Evolutionary conservation across 169 alveolate species (phyloP), one percentile per base, ranked within the genome.

Genomic region (Plasmodium cynomolgi): DNA sequence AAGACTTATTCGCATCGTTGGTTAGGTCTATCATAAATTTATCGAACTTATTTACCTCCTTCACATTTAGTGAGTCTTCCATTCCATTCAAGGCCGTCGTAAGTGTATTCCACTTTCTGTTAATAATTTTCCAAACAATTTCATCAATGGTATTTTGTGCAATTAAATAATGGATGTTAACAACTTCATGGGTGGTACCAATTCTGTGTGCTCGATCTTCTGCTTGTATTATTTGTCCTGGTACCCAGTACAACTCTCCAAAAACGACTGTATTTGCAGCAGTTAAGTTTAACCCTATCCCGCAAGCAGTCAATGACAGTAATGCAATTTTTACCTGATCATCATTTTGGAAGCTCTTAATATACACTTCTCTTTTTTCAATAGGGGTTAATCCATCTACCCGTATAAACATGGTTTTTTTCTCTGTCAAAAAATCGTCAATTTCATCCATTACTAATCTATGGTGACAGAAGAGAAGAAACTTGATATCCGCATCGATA

Each of bases 141-240:
- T 97, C 98, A 56, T 97, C 98, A 44, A 97, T 84, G 23, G 98
- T 95, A 79, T 95, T 93, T 83, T 96, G 97, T 17, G 99, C 99
- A 72, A 98, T 97, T 47, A 97, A 92, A 83, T 98, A 98, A 95
- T 98, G 98, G 26, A 98, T 91, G 81, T 98, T 93, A 73, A 97
- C 96, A 26, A 86, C 81, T 20, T 96, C 84, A 93, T 96, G 96
- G 81, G 96, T 93, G 15, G 98, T 96, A 11, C 99, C 99, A 29
- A 99, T 98, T 68, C 99, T 96, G 95, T 99, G 99, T 34, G 99
- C 99, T 33, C 99, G 95, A 96, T 98, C 99, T 96, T 99, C 99
- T 11, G 99, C 99, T 96, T 99, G 99, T 20, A 97, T 95, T 98
- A 99, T 98, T 75, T 97, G 96, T 3, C 99, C 99, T 13, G 99